These are phyloP conservation scores for Circinella umbellata DNA, from an alignment of 371 early-diverging fungal genomes.

Conservation along the genomic window DNA sequence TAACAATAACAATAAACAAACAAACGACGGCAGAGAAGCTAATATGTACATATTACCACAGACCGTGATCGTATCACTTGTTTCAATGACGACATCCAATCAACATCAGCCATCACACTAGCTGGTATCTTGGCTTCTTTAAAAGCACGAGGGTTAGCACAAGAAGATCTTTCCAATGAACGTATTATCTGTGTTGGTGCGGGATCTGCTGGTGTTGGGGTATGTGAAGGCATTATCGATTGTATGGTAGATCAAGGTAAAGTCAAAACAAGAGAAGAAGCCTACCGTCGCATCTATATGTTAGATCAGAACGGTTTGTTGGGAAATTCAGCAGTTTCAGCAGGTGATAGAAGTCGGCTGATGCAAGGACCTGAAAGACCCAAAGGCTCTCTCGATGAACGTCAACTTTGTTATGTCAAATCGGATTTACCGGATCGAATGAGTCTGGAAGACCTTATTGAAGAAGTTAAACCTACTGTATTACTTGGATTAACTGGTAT, in stretches of 20 bases:
- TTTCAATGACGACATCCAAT: conserved; percentile 77
- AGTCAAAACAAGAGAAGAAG: conserved; percentile 63
- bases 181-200: conserved; percentile 71
- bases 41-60: conserved; percentile 1
- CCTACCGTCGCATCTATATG: conserved; percentile 63
- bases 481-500: conserved; percentile 68
- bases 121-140: conserved; percentile 68
- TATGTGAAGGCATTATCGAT: conserved; percentile 68
- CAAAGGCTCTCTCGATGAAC: conserved; percentile 44
- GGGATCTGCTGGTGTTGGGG: conserved; percentile 74
- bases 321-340: conserved; percentile 48
- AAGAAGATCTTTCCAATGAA: conserved; percentile 46
- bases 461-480: conserved; percentile 64
- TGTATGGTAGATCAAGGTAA: conserved; percentile 65
- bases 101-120: conserved; percentile 66
- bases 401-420: conserved; percentile 60
- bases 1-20: too few species aligned
- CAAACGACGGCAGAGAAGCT: too few species aligned
- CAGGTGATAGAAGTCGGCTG: conserved; percentile 27
- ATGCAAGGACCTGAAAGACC: conserved; percentile 23
- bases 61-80: conserved; percentile 64
- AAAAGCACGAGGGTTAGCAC: conserved; percentile 53
- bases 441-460: conserved; percentile 59
- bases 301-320: conserved; percentile 60
- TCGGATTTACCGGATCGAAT: conserved; percentile 55